Conservation (phyloP, 176 grass and related monocot species). For the Ampelocalamus luodianensis region DNA sequence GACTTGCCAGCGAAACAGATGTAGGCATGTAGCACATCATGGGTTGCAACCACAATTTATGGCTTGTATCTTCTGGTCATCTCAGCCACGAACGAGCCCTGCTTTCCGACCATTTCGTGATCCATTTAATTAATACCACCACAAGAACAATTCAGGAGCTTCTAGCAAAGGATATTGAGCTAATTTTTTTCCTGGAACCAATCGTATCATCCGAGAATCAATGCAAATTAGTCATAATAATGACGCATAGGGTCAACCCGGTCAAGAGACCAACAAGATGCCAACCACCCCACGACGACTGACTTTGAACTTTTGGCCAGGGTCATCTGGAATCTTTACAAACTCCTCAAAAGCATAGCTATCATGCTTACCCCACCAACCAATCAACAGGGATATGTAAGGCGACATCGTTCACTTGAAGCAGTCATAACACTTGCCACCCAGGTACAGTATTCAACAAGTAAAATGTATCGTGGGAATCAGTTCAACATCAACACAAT, state of each 20-base stretch:
- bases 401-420: neutral
- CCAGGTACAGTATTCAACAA: neutral
- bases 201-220: neutral
- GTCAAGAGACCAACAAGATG: slow-evolving; percentile 39
- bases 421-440: neutral
- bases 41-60: neutral
- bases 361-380: neutral
- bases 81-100: neutral
- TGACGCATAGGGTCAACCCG: neutral
- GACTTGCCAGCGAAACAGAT: neutral
- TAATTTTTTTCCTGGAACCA: neutral
- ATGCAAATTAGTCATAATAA: neutral
- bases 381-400: neutral
- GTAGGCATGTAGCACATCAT: neutral
- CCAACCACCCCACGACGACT: slow-evolving; percentile 36
- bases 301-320: neutral
- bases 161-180: neutral
- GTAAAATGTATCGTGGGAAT: neutral
- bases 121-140: neutral
- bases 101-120: neutral
- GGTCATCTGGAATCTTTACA: neutral
- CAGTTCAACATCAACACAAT: neutral
- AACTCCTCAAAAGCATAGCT: neutral
- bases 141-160: slow-evolving; percentile 15
- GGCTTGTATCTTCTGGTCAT: neutral